phyloP scores from a whole-genome alignment of 2,329 filamentous ascomycete genomes.

The Fusarium anguioides region DNA sequence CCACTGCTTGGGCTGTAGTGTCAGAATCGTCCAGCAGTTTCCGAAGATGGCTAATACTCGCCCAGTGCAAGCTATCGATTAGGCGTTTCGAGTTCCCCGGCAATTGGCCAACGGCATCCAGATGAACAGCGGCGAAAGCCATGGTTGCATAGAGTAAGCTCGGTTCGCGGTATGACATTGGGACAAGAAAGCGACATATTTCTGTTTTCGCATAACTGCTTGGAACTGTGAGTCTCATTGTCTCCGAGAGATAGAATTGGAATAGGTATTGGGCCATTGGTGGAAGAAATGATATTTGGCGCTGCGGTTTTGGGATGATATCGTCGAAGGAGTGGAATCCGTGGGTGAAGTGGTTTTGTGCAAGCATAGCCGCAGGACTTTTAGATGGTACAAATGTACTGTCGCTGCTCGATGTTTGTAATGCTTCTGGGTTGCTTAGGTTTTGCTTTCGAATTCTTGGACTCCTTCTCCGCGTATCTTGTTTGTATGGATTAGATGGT shows the following conservation, averaged over 20 bases:
- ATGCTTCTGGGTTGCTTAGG: background rate
- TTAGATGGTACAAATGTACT: background rate
- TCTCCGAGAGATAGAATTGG: conserved; percentile 32
- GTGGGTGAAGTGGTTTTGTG: no score
- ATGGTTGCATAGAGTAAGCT: conserved; percentile 30
- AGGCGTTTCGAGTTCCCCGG: background rate
- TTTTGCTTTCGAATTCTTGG: background rate
- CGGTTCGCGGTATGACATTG: conserved; percentile 24
- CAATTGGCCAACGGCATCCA: conserved; percentile 1
- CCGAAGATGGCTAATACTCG: conserved; percentile 16
- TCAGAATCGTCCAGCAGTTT: background rate
- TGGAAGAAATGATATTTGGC: background rate
- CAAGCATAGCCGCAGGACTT: no score
- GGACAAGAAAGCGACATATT: conserved; percentile 31
- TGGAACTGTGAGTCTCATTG: conserved; percentile 31
- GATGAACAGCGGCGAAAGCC: conserved; percentile 29
- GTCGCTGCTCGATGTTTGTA: background rate
- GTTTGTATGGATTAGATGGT: no score
- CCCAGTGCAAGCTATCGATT: conserved; percentile 15
- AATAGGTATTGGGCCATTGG: conserved; percentile 26
- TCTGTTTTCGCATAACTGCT: conserved; percentile 22
- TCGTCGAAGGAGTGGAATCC: background rate
- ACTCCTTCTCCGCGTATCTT: background rate
- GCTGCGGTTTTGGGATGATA: background rate
- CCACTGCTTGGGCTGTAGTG: conserved; percentile 7